These are phyloP conservation scores for Trametes elegans DNA, from an alignment of 768 basidiomycete genomes.

Conservation along the genomic window DNA sequence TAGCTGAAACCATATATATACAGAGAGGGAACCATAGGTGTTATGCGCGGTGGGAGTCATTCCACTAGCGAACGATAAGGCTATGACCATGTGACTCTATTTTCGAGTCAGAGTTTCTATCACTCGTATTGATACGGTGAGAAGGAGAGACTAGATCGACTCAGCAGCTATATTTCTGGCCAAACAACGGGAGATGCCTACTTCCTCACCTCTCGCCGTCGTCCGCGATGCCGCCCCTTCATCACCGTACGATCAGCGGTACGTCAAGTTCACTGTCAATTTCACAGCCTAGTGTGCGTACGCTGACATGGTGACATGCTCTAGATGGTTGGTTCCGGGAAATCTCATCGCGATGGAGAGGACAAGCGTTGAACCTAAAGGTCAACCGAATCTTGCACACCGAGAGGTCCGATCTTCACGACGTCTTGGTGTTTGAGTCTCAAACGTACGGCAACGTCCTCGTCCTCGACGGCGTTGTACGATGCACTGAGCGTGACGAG, in stretches of 20 bases:
- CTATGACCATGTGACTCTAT: too few species aligned
- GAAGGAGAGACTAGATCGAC: too few species aligned
- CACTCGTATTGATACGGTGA: too few species aligned
- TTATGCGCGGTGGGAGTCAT: too few species aligned
- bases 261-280: too few species aligned
- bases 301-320: not conserved
- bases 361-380: constrained; percentile 95
- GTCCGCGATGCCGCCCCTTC: constrained; percentile 35
- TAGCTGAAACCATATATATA: too few species aligned
- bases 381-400: constrained; percentile 94
- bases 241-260: constrained; percentile 39
- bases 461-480: constrained; percentile 91
- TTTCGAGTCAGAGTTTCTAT: too few species aligned
- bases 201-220: constrained; percentile 6
- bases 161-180: too few species aligned
- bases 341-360: constrained; percentile 93
- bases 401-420: constrained; percentile 92
- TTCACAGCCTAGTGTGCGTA: not conserved
- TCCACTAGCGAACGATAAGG: too few species aligned
- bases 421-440: constrained; percentile 95
- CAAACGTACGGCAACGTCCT: constrained; percentile 96
- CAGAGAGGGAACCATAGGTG: too few species aligned
- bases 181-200: too few species aligned
- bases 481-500: constrained; percentile 97
- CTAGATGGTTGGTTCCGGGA: constrained; percentile 96